A percentile compares a stretch with the other conserved stretches of the same genome.
Conservation (phyloP, 345 rosid species). For the Trapa bicornis region DNA sequence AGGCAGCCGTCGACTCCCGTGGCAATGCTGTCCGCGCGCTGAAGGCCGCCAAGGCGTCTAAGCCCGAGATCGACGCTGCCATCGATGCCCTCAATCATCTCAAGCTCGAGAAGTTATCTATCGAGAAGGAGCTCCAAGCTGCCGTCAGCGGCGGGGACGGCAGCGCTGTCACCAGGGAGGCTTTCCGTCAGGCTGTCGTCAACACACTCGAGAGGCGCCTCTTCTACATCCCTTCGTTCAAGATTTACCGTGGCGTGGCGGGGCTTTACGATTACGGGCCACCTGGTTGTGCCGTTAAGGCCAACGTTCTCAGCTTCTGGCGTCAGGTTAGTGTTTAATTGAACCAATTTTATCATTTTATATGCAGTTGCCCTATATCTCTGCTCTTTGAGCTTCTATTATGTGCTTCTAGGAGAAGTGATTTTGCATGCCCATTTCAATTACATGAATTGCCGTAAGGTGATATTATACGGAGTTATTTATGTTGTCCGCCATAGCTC, state of each 20-base stretch:
- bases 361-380: too few species aligned
- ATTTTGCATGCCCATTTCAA: too few species aligned
- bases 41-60: constrained; percentile 48
- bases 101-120: constrained; percentile 57
- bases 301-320: constrained; percentile 81
- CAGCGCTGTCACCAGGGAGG: constrained; percentile 45
- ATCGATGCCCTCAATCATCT: constrained; percentile 45
- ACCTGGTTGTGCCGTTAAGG: constrained; percentile 81
- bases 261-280: constrained; percentile 91
- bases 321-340: constrained; percentile 49
- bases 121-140: constrained; percentile 64
- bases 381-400: not conserved
- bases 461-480: too few species aligned
- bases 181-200: constrained; percentile 58
- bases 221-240: constrained; percentile 73
- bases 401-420: too few species aligned
- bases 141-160: constrained; percentile 32
- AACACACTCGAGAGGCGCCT: constrained; percentile 77
- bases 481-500: too few species aligned
- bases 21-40: constrained; percentile 69
- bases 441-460: too few species aligned
- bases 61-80: constrained; percentile 59
- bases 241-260: constrained; percentile 86
- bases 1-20: constrained; percentile 52
- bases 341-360: too few species aligned